Evolutionary conservation across 2,329 filamentous ascomycete species (phyloP).

Genomic region (Diaporthe caulivora): DNA sequence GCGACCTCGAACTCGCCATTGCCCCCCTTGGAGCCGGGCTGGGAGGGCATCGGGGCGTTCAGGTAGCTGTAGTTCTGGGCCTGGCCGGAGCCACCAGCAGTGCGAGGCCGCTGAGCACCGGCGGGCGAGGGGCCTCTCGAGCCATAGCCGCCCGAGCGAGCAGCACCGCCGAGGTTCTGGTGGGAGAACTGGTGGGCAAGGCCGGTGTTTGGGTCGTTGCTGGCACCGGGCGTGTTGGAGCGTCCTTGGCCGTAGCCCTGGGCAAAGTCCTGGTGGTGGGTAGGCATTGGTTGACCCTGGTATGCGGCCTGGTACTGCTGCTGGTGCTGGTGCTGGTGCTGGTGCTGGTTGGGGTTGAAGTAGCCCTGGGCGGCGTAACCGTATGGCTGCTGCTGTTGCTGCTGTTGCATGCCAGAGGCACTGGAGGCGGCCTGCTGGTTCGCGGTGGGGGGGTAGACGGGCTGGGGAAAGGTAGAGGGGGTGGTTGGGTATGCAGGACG

Average conservation of each 20-base stretch:
- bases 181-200: constrained; percentile 97
- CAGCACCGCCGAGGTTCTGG: constrained; percentile 86
- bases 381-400: constrained; percentile 59
- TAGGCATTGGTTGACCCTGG: constrained; percentile 56
- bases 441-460: constrained; percentile 69
- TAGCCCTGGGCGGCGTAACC: constrained; percentile 65
- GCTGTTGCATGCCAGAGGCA: constrained; percentile 60
- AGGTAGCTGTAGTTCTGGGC: constrained; percentile 75
- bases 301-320: constrained; percentile 44
- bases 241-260: constrained; percentile 58
- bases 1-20: constrained; percentile 81
- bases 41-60: constrained; percentile 75
- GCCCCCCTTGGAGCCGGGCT: constrained; percentile 61
- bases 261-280: constrained; percentile 58
- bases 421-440: constrained; percentile 54
- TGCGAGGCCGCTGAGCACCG: constrained; percentile 79
- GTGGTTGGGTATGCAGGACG: constrained; percentile 82
- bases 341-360: constrained; percentile 73
- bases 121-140: constrained; percentile 74
- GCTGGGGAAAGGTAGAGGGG: constrained; percentile 95
- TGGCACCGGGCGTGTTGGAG: constrained; percentile 69
- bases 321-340: constrained; percentile 52
- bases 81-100: constrained; percentile 78
- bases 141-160: constrained; percentile 77
- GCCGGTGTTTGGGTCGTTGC: constrained; percentile 87